Evolutionary conservation across 495 filamentous ascomycete species (phyloP), one percentile per base, ranked within the genome.

Genomic region (Lasiosphaeria hispida): DNA sequence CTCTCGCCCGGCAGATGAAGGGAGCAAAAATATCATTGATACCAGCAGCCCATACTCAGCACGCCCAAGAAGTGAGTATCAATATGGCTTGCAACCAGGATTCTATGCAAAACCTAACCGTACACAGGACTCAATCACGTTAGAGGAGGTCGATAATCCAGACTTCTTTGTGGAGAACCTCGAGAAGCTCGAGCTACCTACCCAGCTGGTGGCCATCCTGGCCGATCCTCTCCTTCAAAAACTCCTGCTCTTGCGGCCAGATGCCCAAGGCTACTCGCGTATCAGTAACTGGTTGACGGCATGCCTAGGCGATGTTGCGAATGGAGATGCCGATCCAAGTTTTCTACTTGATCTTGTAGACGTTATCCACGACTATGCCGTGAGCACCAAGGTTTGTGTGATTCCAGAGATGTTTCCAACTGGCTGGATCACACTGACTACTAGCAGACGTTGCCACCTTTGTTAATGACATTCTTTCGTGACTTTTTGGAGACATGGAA

Each of bases 181-280:
- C 7, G 91, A 96, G 57, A 85, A 80, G 60, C 85, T 96, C 36
- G 88, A 93, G 63, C 71, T 90, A 37, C 91, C 90, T 5, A 90
- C 86, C 54, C 91, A 95, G 68, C 77, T 94, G 2, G 85, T 90
- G 19, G 90, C 92, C 7, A 83, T 84, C 9, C 71, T 96, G 14
- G 83, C 80, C 4, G 89, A 96, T 69, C 84, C 83, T 6, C 77
- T 96, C 47, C 80, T 92, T 13, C 91, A 92, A 63, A 92, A 91
- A 61, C 83, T 90, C 45, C 62, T 94, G 17, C 74, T 79, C 14
- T 70, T 95, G 17, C 82, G 79, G 23, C 83, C 87, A 33, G 80
- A 85, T 1, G 80, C 83, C 39, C 71, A 75, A 53, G 80, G 76
- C 13, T 68, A 77, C 43, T 72, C 75, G 23, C 80, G 89, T 11